Evolutionary conservation across 208 protist genomes (phyloP).

Genomic region (Blastocrithidia nonstop): DNA sequence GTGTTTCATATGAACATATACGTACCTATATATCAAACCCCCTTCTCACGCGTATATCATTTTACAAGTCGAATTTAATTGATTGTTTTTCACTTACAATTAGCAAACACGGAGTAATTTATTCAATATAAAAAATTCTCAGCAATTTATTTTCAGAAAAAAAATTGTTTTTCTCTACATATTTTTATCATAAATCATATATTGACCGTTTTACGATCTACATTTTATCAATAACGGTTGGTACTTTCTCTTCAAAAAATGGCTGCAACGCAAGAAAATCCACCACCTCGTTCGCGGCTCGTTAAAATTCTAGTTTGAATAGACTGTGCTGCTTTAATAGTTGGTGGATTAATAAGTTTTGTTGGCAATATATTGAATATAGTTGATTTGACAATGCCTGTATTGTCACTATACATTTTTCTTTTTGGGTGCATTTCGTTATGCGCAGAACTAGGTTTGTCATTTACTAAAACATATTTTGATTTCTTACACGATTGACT

Average conservation of each 20-base stretch:
- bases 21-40: not conserved
- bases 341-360: constrained; percentile 11
- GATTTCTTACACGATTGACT: constrained; percentile 15
- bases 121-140: no score
- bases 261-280: not conserved
- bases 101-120: no score
- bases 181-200: no score
- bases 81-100: no score
- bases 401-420: constrained; percentile 17
- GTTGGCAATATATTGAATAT: constrained; percentile 12
- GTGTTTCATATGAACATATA: no score
- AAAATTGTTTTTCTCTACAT: no score
- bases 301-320: constrained; percentile 5
- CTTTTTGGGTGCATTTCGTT: constrained; percentile 15
- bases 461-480: constrained; percentile 9
- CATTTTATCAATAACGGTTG: no score
- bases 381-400: constrained; percentile 5
- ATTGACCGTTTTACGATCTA: no score
- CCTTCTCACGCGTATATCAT: no score
- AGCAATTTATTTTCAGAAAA: no score
- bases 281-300: constrained; percentile 4
- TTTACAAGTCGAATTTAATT: no score
- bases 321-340: constrained; percentile 10
- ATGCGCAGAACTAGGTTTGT: constrained; percentile 8
- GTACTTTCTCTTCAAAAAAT: not conserved